phyloP scores from a whole-genome alignment of 176 grass and related monocot genomes.

The Aechmea fasciata region DNA sequence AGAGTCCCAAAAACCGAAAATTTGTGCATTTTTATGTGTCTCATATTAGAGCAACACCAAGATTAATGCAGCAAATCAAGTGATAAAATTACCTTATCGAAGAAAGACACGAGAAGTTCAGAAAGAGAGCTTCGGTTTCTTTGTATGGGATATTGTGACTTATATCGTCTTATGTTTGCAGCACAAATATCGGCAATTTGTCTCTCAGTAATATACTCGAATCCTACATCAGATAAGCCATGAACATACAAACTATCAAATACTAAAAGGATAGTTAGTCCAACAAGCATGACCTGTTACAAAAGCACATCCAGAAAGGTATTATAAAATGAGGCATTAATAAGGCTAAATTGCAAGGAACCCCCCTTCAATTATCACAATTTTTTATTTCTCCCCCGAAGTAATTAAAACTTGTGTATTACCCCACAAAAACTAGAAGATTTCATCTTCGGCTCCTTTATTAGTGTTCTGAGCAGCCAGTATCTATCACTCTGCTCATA shows the following conservation, averaged over 20 bases:
- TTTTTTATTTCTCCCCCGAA: no score
- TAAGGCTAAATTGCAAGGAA: no score
- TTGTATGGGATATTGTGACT: constrained; percentile 21
- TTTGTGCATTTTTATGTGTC: background rate
- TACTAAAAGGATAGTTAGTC: constrained; percentile 1
- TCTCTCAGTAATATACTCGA: constrained; percentile 24
- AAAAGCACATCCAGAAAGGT: background rate
- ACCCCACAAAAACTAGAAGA: constrained; percentile 10
- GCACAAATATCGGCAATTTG: constrained; percentile 49
- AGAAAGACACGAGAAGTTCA: constrained; percentile 57
- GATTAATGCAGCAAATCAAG: background rate
- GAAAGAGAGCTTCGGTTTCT: constrained; percentile 64
- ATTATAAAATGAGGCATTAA: background rate
- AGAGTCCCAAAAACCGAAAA: background rate
- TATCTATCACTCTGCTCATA: no score
- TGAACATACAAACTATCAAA: constrained; percentile 21
- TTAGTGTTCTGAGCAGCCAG: no score
- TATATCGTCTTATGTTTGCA: constrained; percentile 56
- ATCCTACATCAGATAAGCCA: constrained; percentile 33
- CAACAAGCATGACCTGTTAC: background rate
- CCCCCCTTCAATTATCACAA: no score
- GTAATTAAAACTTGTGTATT: background rate
- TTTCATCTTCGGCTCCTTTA: no score
- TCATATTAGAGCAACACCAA: background rate
- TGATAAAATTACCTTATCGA: constrained; percentile 49